These are phyloP conservation scores for Phytophthora macrochlamydospora DNA, from an alignment of 352 stramenopile genomes.

Conservation along the genomic window DNA sequence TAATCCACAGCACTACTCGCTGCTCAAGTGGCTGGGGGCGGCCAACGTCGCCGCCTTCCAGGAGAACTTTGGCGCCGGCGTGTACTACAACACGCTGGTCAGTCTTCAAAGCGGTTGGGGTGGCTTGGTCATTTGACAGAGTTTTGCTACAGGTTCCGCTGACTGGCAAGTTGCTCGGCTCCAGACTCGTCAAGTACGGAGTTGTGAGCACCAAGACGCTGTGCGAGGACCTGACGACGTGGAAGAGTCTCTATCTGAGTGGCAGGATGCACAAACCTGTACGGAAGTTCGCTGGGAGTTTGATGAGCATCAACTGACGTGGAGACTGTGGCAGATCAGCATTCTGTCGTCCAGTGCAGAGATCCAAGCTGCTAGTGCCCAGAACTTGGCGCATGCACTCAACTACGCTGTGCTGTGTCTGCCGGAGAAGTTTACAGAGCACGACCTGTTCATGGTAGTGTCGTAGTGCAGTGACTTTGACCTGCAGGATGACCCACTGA, in stretches of 20 bases:
- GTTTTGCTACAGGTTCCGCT: constrained; percentile 50
- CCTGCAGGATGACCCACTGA: no score
- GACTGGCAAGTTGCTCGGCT: constrained; percentile 55
- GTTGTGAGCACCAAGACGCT: constrained; percentile 85
- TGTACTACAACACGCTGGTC: constrained; percentile 90
- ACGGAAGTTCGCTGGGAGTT: constrained; percentile 16
- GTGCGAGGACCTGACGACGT: constrained; percentile 75
- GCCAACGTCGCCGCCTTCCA: constrained; percentile 63
- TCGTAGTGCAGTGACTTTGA: not conserved
- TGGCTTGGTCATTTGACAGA: not conserved
- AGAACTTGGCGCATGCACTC: constrained; percentile 76
- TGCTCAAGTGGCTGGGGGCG: constrained; percentile 74
- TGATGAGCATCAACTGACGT: constrained; percentile 3
- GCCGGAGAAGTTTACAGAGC: constrained; percentile 81
- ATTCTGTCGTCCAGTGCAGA: constrained; percentile 53
- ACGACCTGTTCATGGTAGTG: constrained; percentile 83
- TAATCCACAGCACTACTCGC: constrained; percentile 83
- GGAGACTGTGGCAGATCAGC: constrained; percentile 47
- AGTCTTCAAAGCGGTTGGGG: not conserved
- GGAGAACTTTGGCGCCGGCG: constrained; percentile 75
- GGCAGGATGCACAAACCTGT: constrained; percentile 89
- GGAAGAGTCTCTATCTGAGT: constrained; percentile 89
- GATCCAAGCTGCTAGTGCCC: constrained; percentile 54
- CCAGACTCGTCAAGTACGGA: constrained; percentile 89
- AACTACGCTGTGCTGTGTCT: constrained; percentile 78